These are phyloP conservation scores for Zygnema circumcarinatum DNA, from an alignment of 139 green algal genomes.

Conservation along the genomic window DNA sequence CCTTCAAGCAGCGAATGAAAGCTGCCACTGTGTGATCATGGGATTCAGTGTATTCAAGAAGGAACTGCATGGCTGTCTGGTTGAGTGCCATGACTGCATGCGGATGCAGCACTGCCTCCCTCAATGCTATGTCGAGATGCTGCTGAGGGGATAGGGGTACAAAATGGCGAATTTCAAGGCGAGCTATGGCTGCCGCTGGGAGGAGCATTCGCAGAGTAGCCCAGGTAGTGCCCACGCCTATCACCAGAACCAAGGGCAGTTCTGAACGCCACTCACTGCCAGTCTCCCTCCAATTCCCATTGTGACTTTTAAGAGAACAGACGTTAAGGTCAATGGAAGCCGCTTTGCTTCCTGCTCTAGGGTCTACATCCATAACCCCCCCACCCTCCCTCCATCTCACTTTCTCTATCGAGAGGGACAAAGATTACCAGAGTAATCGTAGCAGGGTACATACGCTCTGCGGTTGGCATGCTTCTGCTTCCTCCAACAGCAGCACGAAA, in stretches of 20 bases:
- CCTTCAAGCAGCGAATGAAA: neutral
- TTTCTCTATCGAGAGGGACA: too few species aligned
- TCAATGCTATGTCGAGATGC: neutral
- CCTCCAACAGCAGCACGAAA: neutral
- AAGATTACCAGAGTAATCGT: neutral
- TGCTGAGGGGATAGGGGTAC: neutral
- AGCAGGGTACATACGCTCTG: neutral
- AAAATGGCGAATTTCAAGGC: neutral
- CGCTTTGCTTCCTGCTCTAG: too few species aligned
- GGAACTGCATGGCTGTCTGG: neutral
- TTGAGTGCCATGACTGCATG: neutral
- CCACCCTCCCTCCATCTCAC: too few species aligned
- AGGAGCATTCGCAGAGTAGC: neutral
- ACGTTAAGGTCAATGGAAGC: too few species aligned
- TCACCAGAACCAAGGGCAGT: neutral
- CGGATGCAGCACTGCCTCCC: neutral
- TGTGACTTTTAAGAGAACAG: too few species aligned
- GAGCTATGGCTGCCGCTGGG: neutral
- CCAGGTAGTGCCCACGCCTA: neutral
- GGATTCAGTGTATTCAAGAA: neutral
- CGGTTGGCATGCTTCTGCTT: neutral
- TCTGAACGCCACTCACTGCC: neutral
- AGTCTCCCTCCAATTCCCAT: too few species aligned
- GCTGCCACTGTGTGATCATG: neutral
- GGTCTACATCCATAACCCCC: too few species aligned